Conservation (phyloP, 2,329 filamentous ascomycete species). For the Dothidotthia symphoricarpi region DNA sequence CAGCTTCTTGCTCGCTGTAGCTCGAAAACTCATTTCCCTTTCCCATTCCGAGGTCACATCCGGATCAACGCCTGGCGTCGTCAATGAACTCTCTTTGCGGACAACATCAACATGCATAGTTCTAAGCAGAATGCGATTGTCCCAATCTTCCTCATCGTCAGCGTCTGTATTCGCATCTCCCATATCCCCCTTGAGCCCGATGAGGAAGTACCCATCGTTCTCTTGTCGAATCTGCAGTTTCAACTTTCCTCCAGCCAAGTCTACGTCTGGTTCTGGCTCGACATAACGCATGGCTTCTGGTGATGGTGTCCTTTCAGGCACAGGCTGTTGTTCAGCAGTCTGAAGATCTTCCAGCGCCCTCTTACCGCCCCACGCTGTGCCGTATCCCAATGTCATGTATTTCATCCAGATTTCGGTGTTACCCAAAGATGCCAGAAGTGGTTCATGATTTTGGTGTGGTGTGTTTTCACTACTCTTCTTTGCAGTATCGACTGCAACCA, state of each 20-base stretch:
- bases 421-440: constrained; percentile 40
- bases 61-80: constrained; percentile 14
- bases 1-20: constrained; percentile 8
- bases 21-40: constrained; percentile 13
- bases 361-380: constrained; percentile 40
- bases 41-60: constrained; percentile 25
- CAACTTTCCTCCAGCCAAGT: constrained; percentile 59
- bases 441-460: constrained; percentile 17
- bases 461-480: constrained; percentile 13
- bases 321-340: constrained; percentile 1
- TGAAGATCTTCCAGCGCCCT: constrained; percentile 7
- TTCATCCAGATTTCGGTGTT: constrained; percentile 52
- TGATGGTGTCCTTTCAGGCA: constrained; percentile 12
- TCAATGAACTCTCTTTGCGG: constrained; percentile 36
- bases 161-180: constrained; percentile 53
- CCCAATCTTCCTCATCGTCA: constrained; percentile 38
- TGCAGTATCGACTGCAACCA: constrained; percentile 34
- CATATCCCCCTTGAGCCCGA: constrained; percentile 67
- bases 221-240: constrained; percentile 51
- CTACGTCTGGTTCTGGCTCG: constrained; percentile 43
- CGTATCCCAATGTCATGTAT: constrained; percentile 52
- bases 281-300: constrained; percentile 36
- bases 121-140: constrained; percentile 58
- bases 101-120: constrained; percentile 66
- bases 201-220: constrained; percentile 59